phyloP scores from a whole-genome alignment of 2,329 filamentous ascomycete species.

The Septoria petroselini region DNA sequence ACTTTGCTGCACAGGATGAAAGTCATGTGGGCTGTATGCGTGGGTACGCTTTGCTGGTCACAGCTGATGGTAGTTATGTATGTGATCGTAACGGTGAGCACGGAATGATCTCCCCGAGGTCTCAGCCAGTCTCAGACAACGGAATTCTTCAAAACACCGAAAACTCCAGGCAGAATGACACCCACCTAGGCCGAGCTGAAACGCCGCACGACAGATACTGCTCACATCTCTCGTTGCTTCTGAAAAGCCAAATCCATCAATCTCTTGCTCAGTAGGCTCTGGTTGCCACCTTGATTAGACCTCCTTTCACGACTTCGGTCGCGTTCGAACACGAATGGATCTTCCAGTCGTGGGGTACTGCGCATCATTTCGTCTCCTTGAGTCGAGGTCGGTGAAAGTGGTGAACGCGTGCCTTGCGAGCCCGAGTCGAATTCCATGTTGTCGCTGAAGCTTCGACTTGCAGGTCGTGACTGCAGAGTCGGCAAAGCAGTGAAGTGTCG shows the following conservation, averaged over 20 bases:
- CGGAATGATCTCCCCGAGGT: too few relatives aligned
- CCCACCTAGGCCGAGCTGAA: slow-evolving; percentile 8
- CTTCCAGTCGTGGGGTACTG: slow-evolving; percentile 16
- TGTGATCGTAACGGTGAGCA: too few relatives aligned
- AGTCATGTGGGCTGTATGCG: too few relatives aligned
- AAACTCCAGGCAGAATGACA: not conserved
- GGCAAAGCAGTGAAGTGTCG: slow-evolving; percentile 28
- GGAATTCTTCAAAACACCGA: too few relatives aligned
- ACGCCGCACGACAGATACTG: slow-evolving; percentile 1
- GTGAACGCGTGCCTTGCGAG: slow-evolving; percentile 26
- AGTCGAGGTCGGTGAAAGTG: slow-evolving; percentile 15
- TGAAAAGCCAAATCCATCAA: slow-evolving; percentile 57
- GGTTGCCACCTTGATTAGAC: slow-evolving; percentile 56
- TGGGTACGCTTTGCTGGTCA: too few relatives aligned
- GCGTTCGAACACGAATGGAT: slow-evolving; percentile 31
- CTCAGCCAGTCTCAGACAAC: too few relatives aligned
- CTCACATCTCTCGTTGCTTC: slow-evolving; percentile 11
- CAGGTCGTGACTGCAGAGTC: slow-evolving; percentile 33
- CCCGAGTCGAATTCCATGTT: slow-evolving; percentile 29
- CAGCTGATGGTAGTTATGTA: too few relatives aligned
- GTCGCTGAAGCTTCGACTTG: slow-evolving; percentile 32
- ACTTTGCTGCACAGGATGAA: not conserved
- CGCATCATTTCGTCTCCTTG: slow-evolving; percentile 16
- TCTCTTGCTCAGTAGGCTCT: slow-evolving; percentile 64
- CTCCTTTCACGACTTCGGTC: slow-evolving; percentile 62